Percentiles rank a stretch among this genome's conserved stretches.
phyloP scores from a whole-genome alignment of 148 eudicot species.

The Rhododendron henanense region DNA sequence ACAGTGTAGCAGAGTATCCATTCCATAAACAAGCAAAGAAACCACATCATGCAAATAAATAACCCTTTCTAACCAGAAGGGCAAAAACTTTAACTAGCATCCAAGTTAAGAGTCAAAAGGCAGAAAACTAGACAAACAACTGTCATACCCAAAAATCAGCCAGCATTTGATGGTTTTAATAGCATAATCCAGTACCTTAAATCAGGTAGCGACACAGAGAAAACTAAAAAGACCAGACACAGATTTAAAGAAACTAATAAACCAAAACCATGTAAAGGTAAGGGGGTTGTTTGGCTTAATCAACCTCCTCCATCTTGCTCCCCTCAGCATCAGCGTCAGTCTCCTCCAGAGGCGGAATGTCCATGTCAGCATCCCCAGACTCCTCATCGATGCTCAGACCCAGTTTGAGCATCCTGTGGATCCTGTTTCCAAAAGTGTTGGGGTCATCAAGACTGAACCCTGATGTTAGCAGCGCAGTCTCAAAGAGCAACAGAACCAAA shows the following conservation, averaged over 20 bases:
- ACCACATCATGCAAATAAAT: neutral
- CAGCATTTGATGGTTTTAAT: neutral
- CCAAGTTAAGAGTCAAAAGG: neutral
- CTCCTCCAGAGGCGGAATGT: constrained; percentile 19
- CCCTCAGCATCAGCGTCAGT: constrained; percentile 17
- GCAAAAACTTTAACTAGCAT: neutral
- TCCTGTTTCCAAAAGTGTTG: constrained; percentile 21
- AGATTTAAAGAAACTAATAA: neutral
- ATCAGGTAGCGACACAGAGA: neutral
- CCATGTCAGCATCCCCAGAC: constrained; percentile 16
- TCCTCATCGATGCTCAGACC: constrained; percentile 24
- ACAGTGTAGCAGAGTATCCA: neutral
- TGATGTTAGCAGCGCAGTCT: constrained; percentile 19
- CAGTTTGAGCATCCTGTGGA: constrained; percentile 23
- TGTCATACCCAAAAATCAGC: neutral
- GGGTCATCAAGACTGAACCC: constrained; percentile 24
- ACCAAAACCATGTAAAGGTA: neutral
- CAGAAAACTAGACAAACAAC: neutral
- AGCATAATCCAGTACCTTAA: neutral
- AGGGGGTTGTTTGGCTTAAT: neutral
- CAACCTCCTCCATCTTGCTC: constrained; percentile 26
- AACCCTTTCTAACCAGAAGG: neutral
- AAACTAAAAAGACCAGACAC: neutral
- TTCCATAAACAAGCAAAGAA: neutral
- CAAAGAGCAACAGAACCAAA: constrained; percentile 14